Base-by-base conservation (phyloP, 1,284 basidiomycete genomes). In the Ceratobasidium sp. region DNA sequence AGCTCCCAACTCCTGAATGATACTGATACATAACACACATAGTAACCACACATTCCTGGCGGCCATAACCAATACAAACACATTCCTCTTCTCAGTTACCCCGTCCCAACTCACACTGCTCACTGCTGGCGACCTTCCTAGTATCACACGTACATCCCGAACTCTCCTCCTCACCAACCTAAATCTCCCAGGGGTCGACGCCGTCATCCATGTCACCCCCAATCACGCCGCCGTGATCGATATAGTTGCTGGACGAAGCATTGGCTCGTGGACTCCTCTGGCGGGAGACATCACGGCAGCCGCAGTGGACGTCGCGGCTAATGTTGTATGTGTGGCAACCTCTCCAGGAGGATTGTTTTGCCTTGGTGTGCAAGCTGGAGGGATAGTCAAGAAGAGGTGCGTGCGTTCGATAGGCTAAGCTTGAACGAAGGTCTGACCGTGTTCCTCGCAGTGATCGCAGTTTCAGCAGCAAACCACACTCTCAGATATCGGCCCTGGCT, bases 401-500 rank as follows among this genome's bases (percentile, higher is more conserved):
- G n/a, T n/a, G n/a, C n/a, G n/a, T n/a, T n/a, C n/a, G n/a, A n/a
- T n/a, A n/a, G n/a, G n/a, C n/a, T n/a, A n/a, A n/a, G n/a, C n/a
- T n/a, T n/a, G n/a, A n/a, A n/a, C n/a, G n/a, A n/a, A n/a, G n/a
- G n/a, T n/a, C n/a, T n/a, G n/a, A n/a, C n/a, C 28, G 2, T 51
- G 44, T 13, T 46, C 5, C 53, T 12, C 23, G 26, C 28, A 73
- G 71, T 33, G 58, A 73, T 3, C 23, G 20, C n/a, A 73, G 44
- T 44, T 73, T 73, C 28, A 23, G 33, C 9, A 73, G 42, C 42
- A 46, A 64, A 40, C 12, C 81, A 81, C 49, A 69, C 84, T 39
- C 58, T 3, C 84, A 86, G 53, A 76, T 87, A 23, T 83, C 84
- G 33, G 58, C 83, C 4, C 42, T 85, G 28, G 63, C 81, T 2